Base-by-base conservation (phyloP, 106 monocot species). In the Acorus gramineus region DNA sequence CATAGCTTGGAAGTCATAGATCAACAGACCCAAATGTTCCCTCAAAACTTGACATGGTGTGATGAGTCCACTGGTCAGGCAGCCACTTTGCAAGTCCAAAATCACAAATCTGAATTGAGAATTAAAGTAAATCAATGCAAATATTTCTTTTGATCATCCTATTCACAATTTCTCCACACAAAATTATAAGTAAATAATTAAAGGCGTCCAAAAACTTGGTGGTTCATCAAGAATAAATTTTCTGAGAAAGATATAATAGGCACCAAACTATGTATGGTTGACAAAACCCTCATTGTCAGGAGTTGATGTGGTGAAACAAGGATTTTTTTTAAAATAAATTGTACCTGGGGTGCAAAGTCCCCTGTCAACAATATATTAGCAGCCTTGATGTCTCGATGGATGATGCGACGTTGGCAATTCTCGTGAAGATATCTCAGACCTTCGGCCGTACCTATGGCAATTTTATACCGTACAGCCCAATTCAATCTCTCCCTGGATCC, bases 11-110 rank as follows among this genome's bases (percentile, higher is more conserved):
- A 45, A 63, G 28, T 59, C 53, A n/a, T 66, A 5, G 43, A 3
- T 61, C 12, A 61, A 28, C 72, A 44, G 55, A 88, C 93, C 93
- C 93, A 51, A 89, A 93, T 12, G 93, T 93, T 55, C 93, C 93
- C 66, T 89, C 93, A 44, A 89, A 86, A 45, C 7, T 55, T 6
- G 76, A 60, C 8, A 89, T 62, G 10, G 67, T 79, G 60, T 89
- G 85, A 59, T 93, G 86, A 55, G 69, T 81, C 81, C 81, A 73
- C 28, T 83, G 76, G 47, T 77, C 83, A 5, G 93, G 93, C 43
- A 93, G 71, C 93, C 93, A 93, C 72, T 79, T 85, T 0, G 93
- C 89, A 14, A 93, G 81, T 44, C 93, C 93, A 72, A 89, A 93
- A 73, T 93, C 93, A 69, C 83, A 85, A 47, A 93, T 93, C 93